Base-by-base conservation (phyloP, 78 protist genomes). In the Cavenderia fasciculata region DNA sequence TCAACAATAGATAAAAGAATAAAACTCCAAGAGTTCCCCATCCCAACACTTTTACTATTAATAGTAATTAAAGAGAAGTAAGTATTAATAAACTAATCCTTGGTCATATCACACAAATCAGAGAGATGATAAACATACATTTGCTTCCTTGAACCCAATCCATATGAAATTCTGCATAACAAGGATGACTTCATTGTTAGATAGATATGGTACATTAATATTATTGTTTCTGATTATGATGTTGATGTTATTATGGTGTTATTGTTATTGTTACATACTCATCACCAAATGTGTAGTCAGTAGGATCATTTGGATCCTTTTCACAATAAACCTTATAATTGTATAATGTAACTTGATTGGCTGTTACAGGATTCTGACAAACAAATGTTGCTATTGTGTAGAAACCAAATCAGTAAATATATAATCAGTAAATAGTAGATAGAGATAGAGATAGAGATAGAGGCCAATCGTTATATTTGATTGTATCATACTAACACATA, bases 171-270 rank as follows among this genome's bases (percentile, higher is more conserved):
- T 63, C 54, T 11, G 38, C 43, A 63, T 63, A 40, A 38, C 72
- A 63, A 21, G 72, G 72, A 63, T 63, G 72, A 40, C 72, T 63
- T n/a, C n/a, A n/a, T n/a, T n/a, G n/a, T n/a, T n/a, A n/a, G n/a
- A n/a, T n/a, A n/a, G n/a, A n/a, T n/a, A n/a, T n/a, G n/a, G n/a
- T n/a, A n/a, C n/a, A 40, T 63, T 34, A 4, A 21, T 3, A 40
- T 63, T 7, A 61, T 40, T 40, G n/a, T 4, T 63, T 11, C 21
- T 63, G 7, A 7, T 56, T 49, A 49, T n/a, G n/a, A n/a, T n/a
- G 54, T 49, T 14, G 62, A 56, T 56, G 5, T 25, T 56, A 56
- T 19, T 6, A 56, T 56, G 6, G 10, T 56, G 7, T 7, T 56
- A 11, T 19, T 63, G 14, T 63, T 12, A 19, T 4, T 11, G 33